Percentiles rank a stretch among this genome's conserved stretches.
These are phyloP conservation scores for Graphilbum fragrans DNA, from an alignment of 2,329 filamentous ascomycete genomes.

Conservation along the genomic window DNA sequence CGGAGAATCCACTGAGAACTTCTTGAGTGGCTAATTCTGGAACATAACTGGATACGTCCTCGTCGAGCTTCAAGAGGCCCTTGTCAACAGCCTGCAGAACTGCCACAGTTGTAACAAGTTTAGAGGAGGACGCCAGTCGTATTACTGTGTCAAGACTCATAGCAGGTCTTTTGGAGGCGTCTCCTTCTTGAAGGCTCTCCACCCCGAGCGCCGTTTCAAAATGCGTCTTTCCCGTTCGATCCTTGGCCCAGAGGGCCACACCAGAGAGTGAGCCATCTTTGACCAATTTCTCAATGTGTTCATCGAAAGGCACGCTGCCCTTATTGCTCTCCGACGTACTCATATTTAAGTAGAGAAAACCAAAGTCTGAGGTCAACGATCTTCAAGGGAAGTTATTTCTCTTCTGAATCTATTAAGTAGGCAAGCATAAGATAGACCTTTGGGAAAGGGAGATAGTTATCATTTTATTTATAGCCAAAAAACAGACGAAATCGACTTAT, in stretches of 20 bases:
- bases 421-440: no score
- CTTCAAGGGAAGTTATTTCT: no score
- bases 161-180: conserved; percentile 1
- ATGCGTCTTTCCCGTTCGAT: not conserved
- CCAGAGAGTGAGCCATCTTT: conserved; percentile 3
- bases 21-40: conserved; percentile 29
- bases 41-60: conserved; percentile 18
- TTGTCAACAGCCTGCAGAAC: conserved; percentile 6
- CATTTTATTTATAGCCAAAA: no score
- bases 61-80: conserved; percentile 5
- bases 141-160: conserved; percentile 5
- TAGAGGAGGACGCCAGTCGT: conserved; percentile 6
- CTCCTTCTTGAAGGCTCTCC: conserved; percentile 1
- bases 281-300: conserved; percentile 6
- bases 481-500: no score
- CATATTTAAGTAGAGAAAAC: no score
- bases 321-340: no score
- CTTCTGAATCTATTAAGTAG: no score
- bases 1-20: conserved; percentile 29
- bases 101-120: conserved; percentile 6
- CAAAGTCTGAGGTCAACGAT: no score
- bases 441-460: no score
- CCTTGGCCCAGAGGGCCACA: conserved; percentile 5
- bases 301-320: conserved; percentile 7
- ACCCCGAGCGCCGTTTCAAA: conserved; percentile 2